Evolutionary conservation across 176 grass and related monocot genomes (phyloP).

Genomic region (Miscanthus lutarioriparius): DNA sequence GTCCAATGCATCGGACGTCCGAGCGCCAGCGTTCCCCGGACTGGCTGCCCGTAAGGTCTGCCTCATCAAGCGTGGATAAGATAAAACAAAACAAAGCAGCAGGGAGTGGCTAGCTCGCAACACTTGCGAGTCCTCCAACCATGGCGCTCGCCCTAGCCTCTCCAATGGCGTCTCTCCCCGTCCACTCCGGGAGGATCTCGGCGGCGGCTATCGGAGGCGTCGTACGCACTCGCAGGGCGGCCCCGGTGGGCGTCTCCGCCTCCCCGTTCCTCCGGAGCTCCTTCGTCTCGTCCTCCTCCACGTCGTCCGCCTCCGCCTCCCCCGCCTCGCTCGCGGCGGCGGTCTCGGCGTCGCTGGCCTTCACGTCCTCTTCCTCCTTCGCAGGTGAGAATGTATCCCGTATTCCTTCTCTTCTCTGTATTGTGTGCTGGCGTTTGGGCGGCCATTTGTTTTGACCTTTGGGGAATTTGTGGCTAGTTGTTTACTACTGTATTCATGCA

Average conservation of each 20-base stretch:
- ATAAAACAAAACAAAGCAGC: not conserved
- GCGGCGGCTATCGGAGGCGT: slow-evolving; percentile 38
- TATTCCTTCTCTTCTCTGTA: not conserved
- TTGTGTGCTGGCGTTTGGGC: not conserved
- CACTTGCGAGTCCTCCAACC: not conserved
- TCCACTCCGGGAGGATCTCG: slow-evolving; percentile 52
- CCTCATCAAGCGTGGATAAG: slow-evolving; percentile 38
- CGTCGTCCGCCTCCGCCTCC: slow-evolving; percentile 42
- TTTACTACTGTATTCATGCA: not conserved
- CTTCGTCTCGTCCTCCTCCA: slow-evolving; percentile 61
- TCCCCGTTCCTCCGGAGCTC: slow-evolving; percentile 44
- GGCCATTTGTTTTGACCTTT: not conserved
- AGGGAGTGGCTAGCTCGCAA: slow-evolving; percentile 39
- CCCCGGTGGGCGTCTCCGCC: slow-evolving; percentile 24
- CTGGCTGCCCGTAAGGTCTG: not conserved
- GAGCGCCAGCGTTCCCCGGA: too few relatives aligned
- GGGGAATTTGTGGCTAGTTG: not conserved
- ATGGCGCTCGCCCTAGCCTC: slow-evolving; percentile 51
- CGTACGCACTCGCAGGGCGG: slow-evolving; percentile 3
- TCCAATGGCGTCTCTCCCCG: slow-evolving; percentile 53
- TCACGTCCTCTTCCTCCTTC: slow-evolving; percentile 62
- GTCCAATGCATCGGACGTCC: too few relatives aligned
- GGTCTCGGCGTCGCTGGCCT: slow-evolving; percentile 57
- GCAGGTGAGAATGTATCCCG: slow-evolving; percentile 38
- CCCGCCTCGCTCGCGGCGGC: slow-evolving; percentile 40